These are phyloP conservation scores for Penicillium palitans DNA, from an alignment of 2,329 filamentous ascomycete species.

Conservation along the genomic window DNA sequence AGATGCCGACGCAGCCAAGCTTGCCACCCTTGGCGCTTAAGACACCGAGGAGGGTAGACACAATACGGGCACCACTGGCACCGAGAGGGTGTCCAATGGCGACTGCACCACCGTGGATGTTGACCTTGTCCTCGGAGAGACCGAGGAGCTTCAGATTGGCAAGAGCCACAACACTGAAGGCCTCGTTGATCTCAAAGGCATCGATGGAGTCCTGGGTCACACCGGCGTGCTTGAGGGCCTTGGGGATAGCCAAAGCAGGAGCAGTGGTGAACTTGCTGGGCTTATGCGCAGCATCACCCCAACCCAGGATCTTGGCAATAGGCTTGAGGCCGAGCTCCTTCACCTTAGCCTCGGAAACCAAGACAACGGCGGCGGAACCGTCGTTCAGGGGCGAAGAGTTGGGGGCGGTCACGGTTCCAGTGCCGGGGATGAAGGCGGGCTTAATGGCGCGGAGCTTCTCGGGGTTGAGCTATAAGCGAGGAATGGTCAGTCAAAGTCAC, in stretches of 20 bases:
- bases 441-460: constrained; percentile 84
- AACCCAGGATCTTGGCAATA: constrained; percentile 93
- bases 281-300: constrained; percentile 89
- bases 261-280: constrained; percentile 96
- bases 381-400: constrained; percentile 97
- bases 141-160: constrained; percentile 92
- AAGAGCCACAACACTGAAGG: constrained; percentile 93
- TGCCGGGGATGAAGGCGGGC: constrained; percentile 73
- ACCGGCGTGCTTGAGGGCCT: constrained; percentile 93
- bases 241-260: constrained; percentile 90
- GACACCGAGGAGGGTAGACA: constrained; percentile 85
- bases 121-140: constrained; percentile 81
- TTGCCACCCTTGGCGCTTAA: constrained; percentile 88
- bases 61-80: constrained; percentile 88
- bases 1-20: constrained; percentile 92
- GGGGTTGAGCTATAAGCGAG: constrained; percentile 60
- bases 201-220: constrained; percentile 76
- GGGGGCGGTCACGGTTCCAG: constrained; percentile 87
- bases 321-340: constrained; percentile 90
- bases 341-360: constrained; percentile 91
- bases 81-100: constrained; percentile 95
- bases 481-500: background rate
- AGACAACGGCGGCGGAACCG: constrained; percentile 85
- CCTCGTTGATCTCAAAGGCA: constrained; percentile 98
- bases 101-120: constrained; percentile 91